Evolutionary conservation across 441 rosid genomes (phyloP).

Genomic region (Dalechampia spathulata): DNA sequence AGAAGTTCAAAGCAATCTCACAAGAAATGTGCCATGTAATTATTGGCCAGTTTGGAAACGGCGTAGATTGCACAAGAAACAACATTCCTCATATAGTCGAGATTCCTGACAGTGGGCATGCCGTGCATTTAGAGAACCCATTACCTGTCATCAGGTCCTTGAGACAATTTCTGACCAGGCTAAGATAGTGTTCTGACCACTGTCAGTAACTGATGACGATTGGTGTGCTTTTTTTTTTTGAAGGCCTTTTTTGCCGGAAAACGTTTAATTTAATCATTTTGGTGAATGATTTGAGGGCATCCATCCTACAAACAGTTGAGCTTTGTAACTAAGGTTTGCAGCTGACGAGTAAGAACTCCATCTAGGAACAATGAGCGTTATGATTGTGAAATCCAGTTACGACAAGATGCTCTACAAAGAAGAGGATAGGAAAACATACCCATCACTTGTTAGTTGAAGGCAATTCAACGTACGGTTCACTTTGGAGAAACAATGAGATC

Average conservation of each 20-base stretch:
- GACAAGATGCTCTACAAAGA: neutral
- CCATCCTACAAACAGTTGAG: neutral
- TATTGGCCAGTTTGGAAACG: constrained; percentile 21
- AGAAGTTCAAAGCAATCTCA: constrained; percentile 64
- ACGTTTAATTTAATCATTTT: too few relatives aligned
- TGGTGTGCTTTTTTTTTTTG: too few relatives aligned
- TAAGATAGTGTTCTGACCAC: constrained; percentile 13
- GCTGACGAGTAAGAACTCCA: neutral
- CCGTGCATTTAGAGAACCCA: constrained; percentile 82
- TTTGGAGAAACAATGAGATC: too few relatives aligned
- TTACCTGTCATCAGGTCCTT: constrained; percentile 43
- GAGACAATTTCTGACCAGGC: constrained; percentile 43
- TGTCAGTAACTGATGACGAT: too few relatives aligned
- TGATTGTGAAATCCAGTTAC: neutral
- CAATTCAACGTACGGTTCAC: too few relatives aligned
- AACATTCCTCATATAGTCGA: constrained; percentile 36
- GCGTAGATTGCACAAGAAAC: constrained; percentile 5
- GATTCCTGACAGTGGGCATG: constrained; percentile 67
- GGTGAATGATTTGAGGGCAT: neutral
- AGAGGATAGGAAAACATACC: too few relatives aligned
- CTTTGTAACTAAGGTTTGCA: neutral
- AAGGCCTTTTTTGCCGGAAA: too few relatives aligned
- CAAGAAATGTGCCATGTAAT: constrained; percentile 33
- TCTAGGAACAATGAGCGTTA: neutral
- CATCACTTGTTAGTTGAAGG: too few relatives aligned